Conservation (phyloP, 768 basidiomycete species). For the Russula dissimulans region DNA sequence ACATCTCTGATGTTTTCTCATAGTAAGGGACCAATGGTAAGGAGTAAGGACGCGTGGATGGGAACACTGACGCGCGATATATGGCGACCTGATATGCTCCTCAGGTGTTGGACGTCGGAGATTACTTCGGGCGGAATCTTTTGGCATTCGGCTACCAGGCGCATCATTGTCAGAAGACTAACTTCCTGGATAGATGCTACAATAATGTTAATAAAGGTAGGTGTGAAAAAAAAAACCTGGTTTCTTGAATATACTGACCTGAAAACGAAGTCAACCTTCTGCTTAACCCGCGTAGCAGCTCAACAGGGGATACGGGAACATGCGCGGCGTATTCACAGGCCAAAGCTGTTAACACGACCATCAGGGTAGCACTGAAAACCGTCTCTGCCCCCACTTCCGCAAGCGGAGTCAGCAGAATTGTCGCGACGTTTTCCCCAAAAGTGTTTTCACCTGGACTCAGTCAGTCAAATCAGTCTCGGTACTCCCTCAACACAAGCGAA, state of each 20-base stretch:
- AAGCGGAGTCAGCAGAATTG: slow-evolving; percentile 12
- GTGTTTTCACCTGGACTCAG: neutral
- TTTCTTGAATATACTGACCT: slow-evolving; percentile 29
- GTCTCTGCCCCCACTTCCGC: slow-evolving; percentile 17
- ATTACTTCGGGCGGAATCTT: slow-evolving; percentile 40
- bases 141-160: slow-evolving; percentile 51
- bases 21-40: slow-evolving; percentile 1
- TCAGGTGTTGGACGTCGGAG: slow-evolving; percentile 35
- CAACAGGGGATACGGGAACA: slow-evolving; percentile 40
- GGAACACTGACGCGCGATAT: slow-evolving; percentile 42
- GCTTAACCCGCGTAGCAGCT: slow-evolving; percentile 40
- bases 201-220: neutral
- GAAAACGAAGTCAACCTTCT: slow-evolving; percentile 32
- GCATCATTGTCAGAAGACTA: slow-evolving; percentile 61
- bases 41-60: neutral
- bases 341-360: slow-evolving; percentile 61
- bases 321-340: slow-evolving; percentile 51
- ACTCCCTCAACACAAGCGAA: neutral
- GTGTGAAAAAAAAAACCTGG: slow-evolving; percentile 5
- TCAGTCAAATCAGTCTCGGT: neutral
- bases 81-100: slow-evolving; percentile 39
- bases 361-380: slow-evolving; percentile 43
- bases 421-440: slow-evolving; percentile 31
- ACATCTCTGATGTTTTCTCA: slow-evolving; percentile 44
- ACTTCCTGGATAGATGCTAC: slow-evolving; percentile 67